Evolutionary conservation across 805 yeast genomes (phyloP).

Genomic region (Candida pseudoglaebosa): DNA sequence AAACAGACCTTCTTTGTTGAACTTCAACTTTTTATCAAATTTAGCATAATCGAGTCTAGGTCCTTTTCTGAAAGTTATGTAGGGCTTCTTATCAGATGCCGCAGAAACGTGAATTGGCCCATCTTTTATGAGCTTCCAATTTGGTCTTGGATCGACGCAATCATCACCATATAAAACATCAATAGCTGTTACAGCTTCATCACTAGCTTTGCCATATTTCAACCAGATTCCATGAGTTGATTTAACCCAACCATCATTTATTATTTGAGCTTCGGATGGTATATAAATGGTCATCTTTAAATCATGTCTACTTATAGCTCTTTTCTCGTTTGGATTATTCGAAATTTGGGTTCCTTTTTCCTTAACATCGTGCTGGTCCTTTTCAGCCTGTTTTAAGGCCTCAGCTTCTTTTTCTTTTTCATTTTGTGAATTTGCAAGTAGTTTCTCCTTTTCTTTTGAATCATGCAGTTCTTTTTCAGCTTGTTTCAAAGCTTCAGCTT

Average conservation of each 20-base stretch:
- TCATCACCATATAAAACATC: conserved; percentile 71
- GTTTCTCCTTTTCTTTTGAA: conserved; percentile 5
- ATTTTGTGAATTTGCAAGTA: conserved; percentile 3
- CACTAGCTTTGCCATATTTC: conserved; percentile 42
- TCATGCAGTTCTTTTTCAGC: conserved; percentile 4
- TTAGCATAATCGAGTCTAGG: conserved; percentile 24
- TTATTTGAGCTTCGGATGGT: conserved; percentile 36
- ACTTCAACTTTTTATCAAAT: conserved; percentile 29
- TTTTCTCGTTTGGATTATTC: too few species aligned
- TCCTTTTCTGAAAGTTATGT: conserved; percentile 34
- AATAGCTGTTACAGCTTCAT: conserved; percentile 48
- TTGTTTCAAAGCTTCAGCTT: conserved; percentile 4
- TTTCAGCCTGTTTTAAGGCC: conserved; percentile 2
- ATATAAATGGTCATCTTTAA: conserved; percentile 16
- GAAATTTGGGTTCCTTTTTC: conserved; percentile 5
- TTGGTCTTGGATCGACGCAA: conserved; percentile 72
- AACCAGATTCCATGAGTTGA: conserved; percentile 57
- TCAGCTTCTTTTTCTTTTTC: conserved; percentile 8
- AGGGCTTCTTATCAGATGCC: conserved; percentile 19
- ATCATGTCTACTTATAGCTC: conserved; percentile 18
- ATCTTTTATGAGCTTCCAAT: conserved; percentile 48
- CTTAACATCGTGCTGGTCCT: conserved; percentile 6
- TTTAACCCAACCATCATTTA: conserved; percentile 43
- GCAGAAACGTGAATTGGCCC: conserved; percentile 18
- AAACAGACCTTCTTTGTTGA: conserved; percentile 47